phyloP scores from a whole-genome alignment of 2,329 filamentous ascomycete genomes.

The Dryadomyces quercus-mongolicae region DNA sequence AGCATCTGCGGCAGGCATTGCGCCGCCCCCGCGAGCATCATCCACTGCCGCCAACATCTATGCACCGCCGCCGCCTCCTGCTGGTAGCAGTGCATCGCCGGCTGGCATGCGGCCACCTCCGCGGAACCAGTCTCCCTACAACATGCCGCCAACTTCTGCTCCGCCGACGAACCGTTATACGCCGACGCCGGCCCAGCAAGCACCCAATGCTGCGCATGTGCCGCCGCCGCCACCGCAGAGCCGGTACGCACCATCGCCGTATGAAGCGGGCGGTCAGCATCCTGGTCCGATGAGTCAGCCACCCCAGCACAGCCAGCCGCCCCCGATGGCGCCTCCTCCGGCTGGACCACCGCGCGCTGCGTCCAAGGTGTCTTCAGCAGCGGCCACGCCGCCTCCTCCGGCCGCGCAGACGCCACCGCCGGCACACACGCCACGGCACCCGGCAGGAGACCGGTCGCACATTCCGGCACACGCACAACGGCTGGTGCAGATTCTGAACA shows the following conservation, averaged over 20 bases:
- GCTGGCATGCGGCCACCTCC: constrained; percentile 43
- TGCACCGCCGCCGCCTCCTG: constrained; percentile 40
- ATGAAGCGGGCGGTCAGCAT: constrained; percentile 27
- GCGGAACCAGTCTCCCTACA: constrained; percentile 76
- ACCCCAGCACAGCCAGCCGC: constrained; percentile 28
- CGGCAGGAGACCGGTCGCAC: constrained; percentile 79
- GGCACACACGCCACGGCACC: constrained; percentile 52
- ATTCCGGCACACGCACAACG: constrained; percentile 67
- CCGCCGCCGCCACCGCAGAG: constrained; percentile 28
- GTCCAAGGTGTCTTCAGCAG: constrained; percentile 11
- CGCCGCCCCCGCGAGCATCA: constrained; percentile 42
- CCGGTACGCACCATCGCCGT: constrained; percentile 50
- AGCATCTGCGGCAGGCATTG: constrained; percentile 26
- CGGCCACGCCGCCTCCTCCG: neutral
- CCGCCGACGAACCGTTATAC: constrained; percentile 69
- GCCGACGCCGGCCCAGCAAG: constrained; percentile 44
- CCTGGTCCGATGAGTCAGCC: constrained; percentile 19
- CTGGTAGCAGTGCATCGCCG: constrained; percentile 18
- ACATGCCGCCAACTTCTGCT: constrained; percentile 57
- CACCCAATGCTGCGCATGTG: constrained; percentile 22
- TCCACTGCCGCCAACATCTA: constrained; percentile 50
- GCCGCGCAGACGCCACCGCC: constrained; percentile 22
- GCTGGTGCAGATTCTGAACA: constrained; percentile 68
- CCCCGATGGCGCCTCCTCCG: constrained; percentile 19
- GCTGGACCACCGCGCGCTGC: constrained; percentile 30